Evolutionary conservation across 139 green algal species (phyloP), one percentile per base, ranked within the genome.

Genomic region (Haematococcus lacustris): DNA sequence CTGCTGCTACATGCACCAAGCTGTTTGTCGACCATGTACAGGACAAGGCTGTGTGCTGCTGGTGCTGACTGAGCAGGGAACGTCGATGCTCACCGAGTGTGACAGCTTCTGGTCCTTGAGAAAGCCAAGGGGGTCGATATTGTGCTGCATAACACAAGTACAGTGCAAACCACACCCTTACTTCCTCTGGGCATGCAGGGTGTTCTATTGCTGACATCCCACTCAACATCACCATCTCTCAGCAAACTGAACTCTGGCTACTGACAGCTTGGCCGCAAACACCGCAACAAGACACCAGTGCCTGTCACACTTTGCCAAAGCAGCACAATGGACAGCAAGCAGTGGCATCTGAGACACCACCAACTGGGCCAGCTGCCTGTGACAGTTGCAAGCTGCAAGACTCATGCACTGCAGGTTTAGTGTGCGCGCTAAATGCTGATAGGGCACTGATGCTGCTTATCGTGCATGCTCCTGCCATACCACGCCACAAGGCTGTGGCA

Each of bases 101-200:
- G 76, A 70, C 62, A 89, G 78, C 80, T 86, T 89, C 70, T 84
- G 80, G 43, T 89, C 80, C 64, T 84, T 83, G 43, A 89, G 69
- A 51, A 89, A 78, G 47, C 75, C 43, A 68, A 89, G 78, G 2
- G 83, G 83, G 71, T 89, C 83, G 17, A 83, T 82, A 1, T 62
- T 25, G 34, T 84, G 73, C 82, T 87, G 78, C 28, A 40, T 5
- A 34, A 32, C 21, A n/a, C n/a, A n/a, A n/a, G n/a, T n/a, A n/a
- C n/a, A n/a, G n/a, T n/a, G n/a, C n/a, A n/a, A n/a, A n/a, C n/a
- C n/a, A n/a, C n/a, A n/a, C n/a, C n/a, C n/a, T n/a, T n/a, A n/a
- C n/a, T n/a, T n/a, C n/a, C n/a, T n/a, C n/a, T n/a, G n/a, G n/a
- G n/a, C n/a, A n/a, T n/a, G n/a, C n/a, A n/a, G n/a, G n/a, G n/a